A percentile compares a stretch with the other conserved stretches of the same genome.
Conservation (phyloP, 345 rosid genomes). For the Linum usitatissimum region DNA sequence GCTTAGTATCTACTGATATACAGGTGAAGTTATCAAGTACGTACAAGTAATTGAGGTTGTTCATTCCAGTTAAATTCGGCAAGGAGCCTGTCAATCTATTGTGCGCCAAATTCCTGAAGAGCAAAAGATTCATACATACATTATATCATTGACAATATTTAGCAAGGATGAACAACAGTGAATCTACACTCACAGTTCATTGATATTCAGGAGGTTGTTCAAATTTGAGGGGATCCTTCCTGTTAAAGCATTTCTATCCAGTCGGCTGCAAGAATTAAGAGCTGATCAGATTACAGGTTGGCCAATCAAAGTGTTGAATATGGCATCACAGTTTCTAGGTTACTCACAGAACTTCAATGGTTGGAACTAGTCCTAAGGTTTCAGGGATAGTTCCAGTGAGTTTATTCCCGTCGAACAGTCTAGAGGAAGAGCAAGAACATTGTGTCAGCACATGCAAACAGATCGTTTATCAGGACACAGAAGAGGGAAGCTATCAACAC, state of each 20-base stretch:
- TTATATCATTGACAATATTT: background rate
- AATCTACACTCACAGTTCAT: constrained; percentile 51
- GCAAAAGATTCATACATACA: constrained; percentile 4
- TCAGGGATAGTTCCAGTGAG: constrained; percentile 61
- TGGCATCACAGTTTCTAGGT: constrained; percentile 1
- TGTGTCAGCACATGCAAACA: constrained; percentile 3
- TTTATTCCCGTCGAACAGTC: constrained; percentile 71
- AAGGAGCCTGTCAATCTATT: constrained; percentile 63
- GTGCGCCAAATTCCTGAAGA: constrained; percentile 74
- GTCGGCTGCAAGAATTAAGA: constrained; percentile 57
- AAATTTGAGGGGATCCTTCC: constrained; percentile 60
- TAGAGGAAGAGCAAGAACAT: constrained; percentile 17
- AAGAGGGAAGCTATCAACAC: constrained; percentile 14
- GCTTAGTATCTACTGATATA: background rate
- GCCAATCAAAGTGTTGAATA: background rate
- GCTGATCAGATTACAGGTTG: constrained; percentile 5
- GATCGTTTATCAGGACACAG: background rate
- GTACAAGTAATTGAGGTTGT: constrained; percentile 66
- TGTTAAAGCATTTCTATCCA: constrained; percentile 65
- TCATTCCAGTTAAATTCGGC: constrained; percentile 67
- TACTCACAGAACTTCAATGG: constrained; percentile 98
- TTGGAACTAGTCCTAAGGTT: constrained; percentile 54
- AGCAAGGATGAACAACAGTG: background rate
- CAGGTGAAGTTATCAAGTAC: constrained; percentile 3
- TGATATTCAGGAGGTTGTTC: constrained; percentile 59